Evolutionary conservation across 208 protist species (phyloP), one percentile per base, ranked within the genome.

Genomic region (Wallacemonas collosoma): DNA sequence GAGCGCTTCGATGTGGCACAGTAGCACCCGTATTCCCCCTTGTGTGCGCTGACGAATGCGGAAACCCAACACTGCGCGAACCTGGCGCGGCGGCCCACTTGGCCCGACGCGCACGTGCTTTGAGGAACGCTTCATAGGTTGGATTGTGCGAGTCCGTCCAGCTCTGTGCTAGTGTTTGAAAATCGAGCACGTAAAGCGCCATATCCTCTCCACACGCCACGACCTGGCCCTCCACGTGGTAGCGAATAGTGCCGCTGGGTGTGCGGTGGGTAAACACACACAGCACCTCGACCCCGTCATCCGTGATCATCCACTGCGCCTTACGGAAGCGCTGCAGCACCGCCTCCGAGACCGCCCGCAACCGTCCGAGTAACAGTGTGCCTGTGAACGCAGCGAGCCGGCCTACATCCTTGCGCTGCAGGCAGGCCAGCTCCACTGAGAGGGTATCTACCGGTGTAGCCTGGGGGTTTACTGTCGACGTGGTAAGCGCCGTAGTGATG

Each of bases 161-260:
- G 72, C 83, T 88, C 47, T 88, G 83, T 2, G 88, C 87, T 12
- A 94, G 81, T n/a, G 85, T 88, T 44, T 81, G 79, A 67, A 82
- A 90, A n/a, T 80, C 76, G 5, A 94, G 54, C 12, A 89, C 88
- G 80, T 94, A 94, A 4, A 97, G 83, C 51, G 90, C 69, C 15
- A 67, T 70, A 8, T 71, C 38, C 44, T 72, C 77, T 26, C 68
- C 77, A 39, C 67, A 76, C 36, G 73, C 76, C 67, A 95, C 81
- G 55, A 97, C 85, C 72, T 97, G 90, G 7, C 88, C 86, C 68
- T 95, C 90, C 2, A 97, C 68, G 73, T 86, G 79, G 77, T 97
- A 94, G 43, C 81, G 84, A 67, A 97, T 84, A n/a, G 86, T 92
- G 8, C 74, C 76, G 41, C 74, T 83, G 12, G 90, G 88, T 2